A percentile compares a stretch with the other conserved stretches of the same genome.
phyloP scores from a whole-genome alignment of 2,329 filamentous ascomycete genomes.

The Scedosporium boydii region DNA sequence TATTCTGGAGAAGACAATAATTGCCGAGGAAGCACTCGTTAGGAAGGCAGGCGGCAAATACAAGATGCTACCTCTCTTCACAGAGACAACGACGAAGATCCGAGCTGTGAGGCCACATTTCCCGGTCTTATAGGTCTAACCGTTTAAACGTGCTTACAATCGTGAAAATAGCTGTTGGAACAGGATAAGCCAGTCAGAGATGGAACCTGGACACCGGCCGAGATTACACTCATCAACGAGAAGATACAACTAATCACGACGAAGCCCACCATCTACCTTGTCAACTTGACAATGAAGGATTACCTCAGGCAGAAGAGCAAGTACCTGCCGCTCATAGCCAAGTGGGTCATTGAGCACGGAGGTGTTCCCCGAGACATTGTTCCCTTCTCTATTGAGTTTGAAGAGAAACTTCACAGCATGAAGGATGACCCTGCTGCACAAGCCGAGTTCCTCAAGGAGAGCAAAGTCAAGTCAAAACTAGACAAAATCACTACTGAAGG shows the following conservation, averaged over 20 bases:
- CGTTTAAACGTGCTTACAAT: constrained; percentile 6
- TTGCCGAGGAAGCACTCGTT: constrained; percentile 28
- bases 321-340: constrained; percentile 32
- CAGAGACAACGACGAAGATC: constrained; percentile 31
- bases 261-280: constrained; percentile 34
- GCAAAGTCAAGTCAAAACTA: constrained; percentile 29
- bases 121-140: not conserved
- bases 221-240: constrained; percentile 34
- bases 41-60: constrained; percentile 33
- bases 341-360: constrained; percentile 34
- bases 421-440: constrained; percentile 25
- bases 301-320: constrained; percentile 36
- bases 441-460: constrained; percentile 26
- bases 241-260: constrained; percentile 36
- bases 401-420: constrained; percentile 30
- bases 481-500: constrained; percentile 34
- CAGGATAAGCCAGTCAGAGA: constrained; percentile 30
- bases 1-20: constrained; percentile 27
- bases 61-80: constrained; percentile 34
- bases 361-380: constrained; percentile 29
- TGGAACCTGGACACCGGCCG: constrained; percentile 30
- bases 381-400: constrained; percentile 34
- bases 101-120: constrained; percentile 15
- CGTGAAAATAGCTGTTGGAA: constrained; percentile 22
- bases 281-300: constrained; percentile 37